Evolutionary conservation across 2,329 filamentous ascomycete species (phyloP).

Genomic region (Tolypocladium tundrense): DNA sequence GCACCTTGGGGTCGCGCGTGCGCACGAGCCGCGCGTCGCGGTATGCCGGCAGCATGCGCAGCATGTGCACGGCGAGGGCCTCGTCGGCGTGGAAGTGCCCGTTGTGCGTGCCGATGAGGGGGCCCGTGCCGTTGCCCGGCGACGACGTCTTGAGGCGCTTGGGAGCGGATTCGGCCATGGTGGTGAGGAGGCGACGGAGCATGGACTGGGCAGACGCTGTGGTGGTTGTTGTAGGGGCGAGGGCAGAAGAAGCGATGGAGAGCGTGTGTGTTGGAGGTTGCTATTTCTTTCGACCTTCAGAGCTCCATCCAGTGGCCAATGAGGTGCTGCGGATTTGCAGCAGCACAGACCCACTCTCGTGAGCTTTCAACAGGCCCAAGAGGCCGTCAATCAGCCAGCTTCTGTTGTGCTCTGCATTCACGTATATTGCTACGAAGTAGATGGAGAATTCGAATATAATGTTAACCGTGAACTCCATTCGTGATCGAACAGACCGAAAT

Average conservation of each 20-base stretch:
- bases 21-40: constrained; percentile 63
- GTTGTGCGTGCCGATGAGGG: constrained; percentile 87
- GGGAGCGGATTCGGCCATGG: constrained; percentile 52
- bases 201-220: constrained; percentile 10
- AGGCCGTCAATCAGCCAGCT: too few species aligned
- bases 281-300: background rate
- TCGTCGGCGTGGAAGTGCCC: constrained; percentile 99
- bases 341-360: background rate
- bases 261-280: background rate
- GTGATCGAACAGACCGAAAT: too few species aligned
- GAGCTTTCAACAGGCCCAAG: background rate
- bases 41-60: constrained; percentile 81
- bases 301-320: background rate
- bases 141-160: constrained; percentile 77
- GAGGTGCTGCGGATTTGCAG: background rate
- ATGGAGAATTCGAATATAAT: too few species aligned
- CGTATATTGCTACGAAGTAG: too few species aligned
- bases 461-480: too few species aligned
- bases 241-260: background rate
- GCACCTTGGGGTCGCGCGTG: constrained; percentile 71
- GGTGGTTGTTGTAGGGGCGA: background rate
- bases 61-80: constrained; percentile 91
- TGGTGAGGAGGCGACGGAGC: constrained; percentile 19
- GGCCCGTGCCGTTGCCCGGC: constrained; percentile 14
- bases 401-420: too few species aligned